These are phyloP conservation scores for Ascosphaera pollenicola DNA, from an alignment of 2,329 filamentous ascomycete species.

Conservation along the genomic window DNA sequence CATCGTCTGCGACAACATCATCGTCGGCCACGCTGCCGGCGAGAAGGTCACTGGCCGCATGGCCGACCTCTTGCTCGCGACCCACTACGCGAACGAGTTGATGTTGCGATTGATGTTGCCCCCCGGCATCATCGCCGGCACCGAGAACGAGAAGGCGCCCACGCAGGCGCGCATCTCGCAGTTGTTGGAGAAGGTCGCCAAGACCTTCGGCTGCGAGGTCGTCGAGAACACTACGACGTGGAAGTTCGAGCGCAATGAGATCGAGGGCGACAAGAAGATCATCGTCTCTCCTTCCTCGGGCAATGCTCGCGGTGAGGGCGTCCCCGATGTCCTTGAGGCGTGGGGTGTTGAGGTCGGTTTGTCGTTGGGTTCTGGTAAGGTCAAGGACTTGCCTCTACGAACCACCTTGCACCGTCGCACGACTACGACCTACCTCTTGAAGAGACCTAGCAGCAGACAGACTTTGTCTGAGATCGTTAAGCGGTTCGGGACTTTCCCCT, in stretches of 20 bases:
- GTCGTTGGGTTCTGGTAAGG: conserved; percentile 76
- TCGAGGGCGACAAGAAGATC: conserved; percentile 96
- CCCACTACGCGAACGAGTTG: conserved; percentile 87
- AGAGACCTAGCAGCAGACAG: conserved; percentile 82
- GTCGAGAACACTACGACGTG: conserved; percentile 98
- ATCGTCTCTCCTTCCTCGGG: conserved; percentile 63
- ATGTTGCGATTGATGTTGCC: conserved; percentile 79
- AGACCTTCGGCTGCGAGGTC: conserved; percentile 74
- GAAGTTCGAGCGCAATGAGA: conserved; percentile 92
- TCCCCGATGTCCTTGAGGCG: conserved; percentile 73
- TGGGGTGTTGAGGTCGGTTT: conserved; percentile 97
- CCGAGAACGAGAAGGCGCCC: conserved; percentile 80
- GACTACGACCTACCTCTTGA: conserved; percentile 73
- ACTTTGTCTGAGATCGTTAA: conserved; percentile 85
- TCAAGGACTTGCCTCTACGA: conserved; percentile 74
- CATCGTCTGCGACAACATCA: conserved; percentile 82
- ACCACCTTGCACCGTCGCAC: conserved; percentile 87
- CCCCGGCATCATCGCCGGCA: conserved; percentile 65
- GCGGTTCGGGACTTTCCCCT: conserved; percentile 95
- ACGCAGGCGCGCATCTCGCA: conserved; percentile 71
- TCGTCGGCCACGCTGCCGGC: conserved; percentile 43
- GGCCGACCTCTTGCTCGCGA: conserved; percentile 76
- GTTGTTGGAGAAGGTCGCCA: conserved; percentile 76
- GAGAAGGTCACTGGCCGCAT: conserved; percentile 50
- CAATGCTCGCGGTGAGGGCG: conserved; percentile 73